Evolutionary conservation across 768 basidiomycete species (phyloP), one percentile per base, ranked within the genome.

Genomic region (Chalciporus piperatus): DNA sequence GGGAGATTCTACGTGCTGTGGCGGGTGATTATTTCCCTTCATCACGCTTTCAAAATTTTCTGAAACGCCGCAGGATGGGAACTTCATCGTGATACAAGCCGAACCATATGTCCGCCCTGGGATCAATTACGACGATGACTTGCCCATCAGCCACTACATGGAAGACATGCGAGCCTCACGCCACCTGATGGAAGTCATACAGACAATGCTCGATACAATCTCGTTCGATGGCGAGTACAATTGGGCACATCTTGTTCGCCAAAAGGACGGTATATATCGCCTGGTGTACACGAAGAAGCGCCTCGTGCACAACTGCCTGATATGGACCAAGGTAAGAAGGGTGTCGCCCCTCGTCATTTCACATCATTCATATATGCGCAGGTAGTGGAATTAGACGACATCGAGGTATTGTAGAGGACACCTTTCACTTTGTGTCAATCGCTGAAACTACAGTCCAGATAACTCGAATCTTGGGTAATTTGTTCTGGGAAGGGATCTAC

Each of bases 201-300:
- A 70, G 37, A 60, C 63, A 8, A 71, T 71, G 68, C 50, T 71
- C 5, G 69, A 71, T 20, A 51, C 42, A 4, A 62, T 69, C 43
- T 55, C 57, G 6, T 54, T 70, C 12, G 68, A 70, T 6, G 55
- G 64, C 22, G 60, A 69, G 50, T 54, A 64, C 10, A 71, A 70
- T 41, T 70, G 66, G 66, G 70, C 70, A 41, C 48, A 71, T 59
- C 57, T 69, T 16, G 55, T 69, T 14, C 68, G 65, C 17, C 49
- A 59, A 38, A 71, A 68, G 52, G 58, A 65, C 38, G 49, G 49
- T 13, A 55, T 33, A 3, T 66, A 68, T 35, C 59, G 59, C 14
- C 45, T 71, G 41, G 54, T 59, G n/a, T 70, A 69, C 45, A 54
- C 16, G 42, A 60, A 62, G 39, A 68, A 60, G 23, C 55, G 22